Percentiles rank a stretch among this genome's conserved stretches.
phyloP scores from a whole-genome alignment of 1,284 basidiomycete species.

The Phylloboletellus chloephorus region DNA sequence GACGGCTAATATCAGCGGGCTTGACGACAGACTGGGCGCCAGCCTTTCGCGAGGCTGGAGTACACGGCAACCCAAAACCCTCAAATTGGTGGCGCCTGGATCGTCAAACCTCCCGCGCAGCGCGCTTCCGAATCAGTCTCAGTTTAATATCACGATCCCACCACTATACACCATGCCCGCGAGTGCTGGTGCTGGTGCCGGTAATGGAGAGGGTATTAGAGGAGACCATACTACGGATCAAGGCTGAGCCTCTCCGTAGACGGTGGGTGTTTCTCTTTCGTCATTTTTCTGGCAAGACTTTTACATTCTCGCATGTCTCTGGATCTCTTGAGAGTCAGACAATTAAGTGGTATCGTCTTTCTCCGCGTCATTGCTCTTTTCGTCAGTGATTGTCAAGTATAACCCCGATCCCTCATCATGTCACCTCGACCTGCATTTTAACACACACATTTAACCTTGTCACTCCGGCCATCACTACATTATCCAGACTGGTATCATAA shows the following conservation, averaged over 20 bases:
- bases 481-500: conserved; percentile 26
- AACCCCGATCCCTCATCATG: conserved; percentile 10
- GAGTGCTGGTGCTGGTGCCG: conserved; percentile 7
- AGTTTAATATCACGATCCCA: conserved; percentile 40
- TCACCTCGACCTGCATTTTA: conserved; percentile 19
- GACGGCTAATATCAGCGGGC: conserved; percentile 12
- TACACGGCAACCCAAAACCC: conserved; percentile 42
- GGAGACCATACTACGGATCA: conserved; percentile 21
- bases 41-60: conserved; percentile 60
- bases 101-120: conserved; percentile 44
- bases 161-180: conserved; percentile 8
- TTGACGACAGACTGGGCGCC: conserved; percentile 44
- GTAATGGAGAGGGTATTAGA: conserved; percentile 14
- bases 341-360: conserved; percentile 1
- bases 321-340: conserved; percentile 1
- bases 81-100: conserved; percentile 36
- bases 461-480: conserved; percentile 19
- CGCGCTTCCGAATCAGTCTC: conserved; percentile 47
- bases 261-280: conserved; percentile 6
- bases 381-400: conserved; percentile 18
- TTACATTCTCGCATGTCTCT: conserved; percentile 1
- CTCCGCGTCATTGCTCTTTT: conserved; percentile 2
- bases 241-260: conserved; percentile 29
- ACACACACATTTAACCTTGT: conserved; percentile 10
- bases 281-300: background rate